Evolutionary conservation across 345 rosid genomes (phyloP).

Genomic region (Eucalyptus shirleyi): DNA sequence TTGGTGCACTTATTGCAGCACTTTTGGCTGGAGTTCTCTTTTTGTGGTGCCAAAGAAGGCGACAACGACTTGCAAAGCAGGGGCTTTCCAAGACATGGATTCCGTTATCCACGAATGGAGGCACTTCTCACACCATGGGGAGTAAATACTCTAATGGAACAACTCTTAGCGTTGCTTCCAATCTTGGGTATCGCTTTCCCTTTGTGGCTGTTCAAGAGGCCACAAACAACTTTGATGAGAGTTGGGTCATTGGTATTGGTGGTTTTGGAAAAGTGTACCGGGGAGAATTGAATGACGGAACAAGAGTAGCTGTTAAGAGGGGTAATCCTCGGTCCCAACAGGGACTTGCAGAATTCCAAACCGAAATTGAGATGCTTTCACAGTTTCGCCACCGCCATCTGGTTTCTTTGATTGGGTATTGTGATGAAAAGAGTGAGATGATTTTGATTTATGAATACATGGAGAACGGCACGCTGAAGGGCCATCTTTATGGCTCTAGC

Average conservation of each 20-base stretch:
- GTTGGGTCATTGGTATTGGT: conserved; percentile 54
- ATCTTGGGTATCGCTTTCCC: conserved; percentile 39
- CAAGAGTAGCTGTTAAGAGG: conserved; percentile 65
- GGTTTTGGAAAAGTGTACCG: conserved; percentile 80
- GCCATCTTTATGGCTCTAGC: conserved; percentile 52
- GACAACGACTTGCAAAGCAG: conserved; percentile 6
- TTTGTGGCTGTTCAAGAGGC: conserved; percentile 51
- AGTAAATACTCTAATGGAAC: conserved; percentile 51
- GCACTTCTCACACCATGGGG: conserved; percentile 32
- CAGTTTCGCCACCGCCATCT: conserved; percentile 73
- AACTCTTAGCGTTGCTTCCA: conserved; percentile 22
- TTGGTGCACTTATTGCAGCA: conserved; percentile 18
- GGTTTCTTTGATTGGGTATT: conserved; percentile 82
- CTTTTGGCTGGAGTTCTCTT: conserved; percentile 26
- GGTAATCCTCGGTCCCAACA: conserved; percentile 68
- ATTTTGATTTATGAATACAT: conserved; percentile 66
- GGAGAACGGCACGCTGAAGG: conserved; percentile 70
- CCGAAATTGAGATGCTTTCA: conserved; percentile 76
- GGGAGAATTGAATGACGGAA: conserved; percentile 47
- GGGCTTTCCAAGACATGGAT: conserved; percentile 59
- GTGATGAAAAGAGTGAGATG: conserved; percentile 71
- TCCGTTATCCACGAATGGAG: conserved; percentile 35
- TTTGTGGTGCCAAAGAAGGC: conserved; percentile 19
- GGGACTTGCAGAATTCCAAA: conserved; percentile 66
- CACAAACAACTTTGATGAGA: conserved; percentile 63